Percentiles rank a stretch among this genome's conserved stretches.
Conservation (phyloP, 345 rosid species). For the Sisymbrium irio region DNA sequence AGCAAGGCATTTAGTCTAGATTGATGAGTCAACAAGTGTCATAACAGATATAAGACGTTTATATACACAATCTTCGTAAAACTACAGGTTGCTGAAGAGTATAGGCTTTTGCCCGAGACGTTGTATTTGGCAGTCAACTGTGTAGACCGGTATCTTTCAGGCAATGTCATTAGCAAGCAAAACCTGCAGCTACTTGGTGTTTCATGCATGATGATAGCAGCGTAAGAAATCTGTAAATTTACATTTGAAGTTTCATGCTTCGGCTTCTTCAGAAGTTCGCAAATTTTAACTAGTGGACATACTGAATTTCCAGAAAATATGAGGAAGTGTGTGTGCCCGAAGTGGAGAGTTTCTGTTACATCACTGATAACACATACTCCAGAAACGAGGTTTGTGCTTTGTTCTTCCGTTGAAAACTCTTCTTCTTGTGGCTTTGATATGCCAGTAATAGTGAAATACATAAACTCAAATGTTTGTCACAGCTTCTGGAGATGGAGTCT, state of each 20-base stretch:
- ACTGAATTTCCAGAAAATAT: slow-evolving; percentile 57
- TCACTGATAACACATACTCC: slow-evolving; percentile 89
- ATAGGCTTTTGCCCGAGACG: slow-evolving; percentile 89
- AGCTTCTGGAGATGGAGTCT: slow-evolving; percentile 95
- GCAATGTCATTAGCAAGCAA: slow-evolving; percentile 72
- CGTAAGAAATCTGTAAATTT: slow-evolving; percentile 50
- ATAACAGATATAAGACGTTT: not conserved
- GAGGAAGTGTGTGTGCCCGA: slow-evolving; percentile 93
- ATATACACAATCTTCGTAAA: not conserved
- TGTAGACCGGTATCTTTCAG: slow-evolving; percentile 91
- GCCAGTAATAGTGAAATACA: not conserved
- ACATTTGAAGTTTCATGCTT: not conserved
- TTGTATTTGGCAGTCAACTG: slow-evolving; percentile 78
- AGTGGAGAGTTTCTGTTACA: slow-evolving; percentile 91
- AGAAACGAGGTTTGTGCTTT: slow-evolving; percentile 63
- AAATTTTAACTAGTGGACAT: slow-evolving; percentile 7
- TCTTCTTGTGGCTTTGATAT: slow-evolving; percentile 4
- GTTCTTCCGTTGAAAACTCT: not conserved
- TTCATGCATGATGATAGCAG: slow-evolving; percentile 90
- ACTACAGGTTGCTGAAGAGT: slow-evolving; percentile 92
- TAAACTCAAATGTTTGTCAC: slow-evolving; percentile 9
- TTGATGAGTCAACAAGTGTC: not conserved
- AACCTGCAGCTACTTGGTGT: slow-evolving; percentile 88
- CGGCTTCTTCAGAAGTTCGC: not conserved
- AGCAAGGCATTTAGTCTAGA: not conserved